Evolutionary conservation across 2,329 filamentous ascomycete genomes (phyloP).

Genomic region (Juglanconis sp.): DNA sequence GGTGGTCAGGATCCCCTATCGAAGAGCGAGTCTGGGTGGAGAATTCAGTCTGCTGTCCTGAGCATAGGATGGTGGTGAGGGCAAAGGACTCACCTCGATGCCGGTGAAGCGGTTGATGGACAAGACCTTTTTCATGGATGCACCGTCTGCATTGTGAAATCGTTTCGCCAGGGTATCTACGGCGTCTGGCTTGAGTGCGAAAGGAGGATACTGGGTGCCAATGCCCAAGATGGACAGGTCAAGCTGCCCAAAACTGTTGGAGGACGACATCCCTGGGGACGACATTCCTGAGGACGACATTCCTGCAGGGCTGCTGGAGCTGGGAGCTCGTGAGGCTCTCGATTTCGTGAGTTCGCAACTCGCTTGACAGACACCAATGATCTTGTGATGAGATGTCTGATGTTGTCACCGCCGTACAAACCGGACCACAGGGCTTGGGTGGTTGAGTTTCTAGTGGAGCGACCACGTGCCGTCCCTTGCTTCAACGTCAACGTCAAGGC

Average conservation of each 20-base stretch:
- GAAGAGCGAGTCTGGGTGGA: slow-evolving; percentile 47
- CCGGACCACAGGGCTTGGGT: no score
- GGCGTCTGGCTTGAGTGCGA: slow-evolving; percentile 46
- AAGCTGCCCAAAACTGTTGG: slow-evolving; percentile 44
- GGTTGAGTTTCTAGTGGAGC: no score
- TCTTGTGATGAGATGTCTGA: no score
- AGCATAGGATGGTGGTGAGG: neutral
- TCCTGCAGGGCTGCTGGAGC: neutral
- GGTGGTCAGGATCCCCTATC: slow-evolving; percentile 59
- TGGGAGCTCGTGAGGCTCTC: no score
- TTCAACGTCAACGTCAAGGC: no score
- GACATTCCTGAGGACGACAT: neutral
- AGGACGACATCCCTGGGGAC: slow-evolving; percentile 36
- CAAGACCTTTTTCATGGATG: slow-evolving; percentile 60
- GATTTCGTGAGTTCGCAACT: no score
- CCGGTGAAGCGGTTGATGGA: slow-evolving; percentile 63
- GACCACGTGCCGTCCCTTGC: no score
- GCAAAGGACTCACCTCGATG: slow-evolving; percentile 42
- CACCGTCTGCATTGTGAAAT: slow-evolving; percentile 55
- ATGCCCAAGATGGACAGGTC: slow-evolving; percentile 60
- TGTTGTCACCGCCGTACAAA: no score
- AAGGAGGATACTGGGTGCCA: slow-evolving; percentile 58
- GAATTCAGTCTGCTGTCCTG: no score
- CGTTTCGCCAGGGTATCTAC: slow-evolving; percentile 51
- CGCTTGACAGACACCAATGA: no score